A percentile compares a stretch with the other conserved stretches of the same genome.
Conservation (phyloP, 192 early-diverging fungal genomes). For the Phlyctochytrium arcticum region DNA sequence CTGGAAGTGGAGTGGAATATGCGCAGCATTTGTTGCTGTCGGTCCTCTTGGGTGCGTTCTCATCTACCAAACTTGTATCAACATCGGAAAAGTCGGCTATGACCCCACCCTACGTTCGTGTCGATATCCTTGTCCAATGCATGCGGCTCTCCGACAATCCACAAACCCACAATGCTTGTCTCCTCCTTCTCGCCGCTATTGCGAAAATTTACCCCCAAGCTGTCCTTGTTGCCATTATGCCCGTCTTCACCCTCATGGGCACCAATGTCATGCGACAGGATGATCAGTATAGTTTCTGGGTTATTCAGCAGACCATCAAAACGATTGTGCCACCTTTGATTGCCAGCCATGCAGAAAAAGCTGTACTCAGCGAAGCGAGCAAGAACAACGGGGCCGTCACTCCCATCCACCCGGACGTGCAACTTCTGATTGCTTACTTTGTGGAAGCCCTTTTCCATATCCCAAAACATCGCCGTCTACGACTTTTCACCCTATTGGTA, state of each 20-base stretch:
- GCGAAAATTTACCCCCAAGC: constrained; percentile 74
- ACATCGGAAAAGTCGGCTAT: constrained; percentile 1
- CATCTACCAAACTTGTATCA: constrained; percentile 1
- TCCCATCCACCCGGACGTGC: constrained; percentile 48
- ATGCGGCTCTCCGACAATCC: constrained; percentile 87
- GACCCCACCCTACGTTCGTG: constrained; percentile 72
- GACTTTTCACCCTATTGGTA: constrained; percentile 80
- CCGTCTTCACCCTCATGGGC: constrained; percentile 98
- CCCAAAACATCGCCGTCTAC: constrained; percentile 84
- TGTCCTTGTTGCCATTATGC: constrained; percentile 91
- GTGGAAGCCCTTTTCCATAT: constrained; percentile 88
- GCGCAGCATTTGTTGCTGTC: constrained; percentile 81
- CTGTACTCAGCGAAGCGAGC: too few species aligned
- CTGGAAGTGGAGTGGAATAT: constrained; percentile 72
- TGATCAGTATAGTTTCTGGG: constrained; percentile 93
- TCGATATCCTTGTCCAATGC: constrained; percentile 82
- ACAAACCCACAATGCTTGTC: constrained; percentile 87
- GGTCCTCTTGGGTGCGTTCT: constrained; percentile 17
- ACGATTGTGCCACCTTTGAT: constrained; percentile 83
- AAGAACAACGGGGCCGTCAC: neutral
- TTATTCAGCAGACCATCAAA: constrained; percentile 84
- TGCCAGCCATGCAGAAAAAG: constrained; percentile 28
- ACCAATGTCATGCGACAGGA: constrained; percentile 92
- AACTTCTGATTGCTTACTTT: constrained; percentile 83
- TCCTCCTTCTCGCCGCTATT: constrained; percentile 83